These are phyloP conservation scores for Dacryopinax primogenitus DNA, from an alignment of 768 basidiomycete genomes.

Conservation along the genomic window DNA sequence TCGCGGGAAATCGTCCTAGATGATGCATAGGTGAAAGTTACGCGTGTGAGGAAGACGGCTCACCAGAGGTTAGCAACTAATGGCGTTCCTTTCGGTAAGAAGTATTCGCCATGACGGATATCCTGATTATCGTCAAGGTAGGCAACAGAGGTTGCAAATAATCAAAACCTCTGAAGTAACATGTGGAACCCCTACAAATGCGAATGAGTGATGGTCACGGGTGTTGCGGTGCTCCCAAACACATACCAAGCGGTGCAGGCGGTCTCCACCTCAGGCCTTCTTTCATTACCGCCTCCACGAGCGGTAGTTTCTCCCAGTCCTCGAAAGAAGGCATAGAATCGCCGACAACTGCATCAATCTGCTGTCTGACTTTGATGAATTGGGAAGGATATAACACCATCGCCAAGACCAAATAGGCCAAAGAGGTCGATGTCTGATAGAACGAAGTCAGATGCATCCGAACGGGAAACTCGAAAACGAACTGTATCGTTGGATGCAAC, in stretches of 20 bases:
- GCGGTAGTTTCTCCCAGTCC: background rate
- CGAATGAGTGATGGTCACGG: background rate
- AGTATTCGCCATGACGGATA: background rate
- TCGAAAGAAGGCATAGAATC: background rate
- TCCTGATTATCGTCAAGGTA: slow-evolving; percentile 10
- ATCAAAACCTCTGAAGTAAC: background rate
- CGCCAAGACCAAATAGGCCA: background rate
- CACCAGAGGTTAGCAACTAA: slow-evolving; percentile 7
- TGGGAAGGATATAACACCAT: background rate
- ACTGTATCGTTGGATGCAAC: background rate
- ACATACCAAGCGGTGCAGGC: background rate
- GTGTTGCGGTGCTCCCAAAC: background rate
- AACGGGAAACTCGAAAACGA: background rate
- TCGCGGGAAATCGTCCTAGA: background rate
- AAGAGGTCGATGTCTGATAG: background rate
- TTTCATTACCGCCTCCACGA: background rate
- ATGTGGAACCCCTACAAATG: background rate
- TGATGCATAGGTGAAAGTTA: background rate
- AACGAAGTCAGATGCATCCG: background rate
- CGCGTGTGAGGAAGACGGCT: background rate
- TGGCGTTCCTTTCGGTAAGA: background rate
- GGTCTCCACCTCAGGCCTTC: background rate
- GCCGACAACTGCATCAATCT: background rate
- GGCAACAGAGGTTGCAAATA: slow-evolving; percentile 11
- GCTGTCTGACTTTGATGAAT: background rate